A percentile compares a stretch with the other conserved stretches of the same genome.
Evolutionary conservation across 108 stramenopile genomes (phyloP).

Genomic region (Nitzschia sp.): DNA sequence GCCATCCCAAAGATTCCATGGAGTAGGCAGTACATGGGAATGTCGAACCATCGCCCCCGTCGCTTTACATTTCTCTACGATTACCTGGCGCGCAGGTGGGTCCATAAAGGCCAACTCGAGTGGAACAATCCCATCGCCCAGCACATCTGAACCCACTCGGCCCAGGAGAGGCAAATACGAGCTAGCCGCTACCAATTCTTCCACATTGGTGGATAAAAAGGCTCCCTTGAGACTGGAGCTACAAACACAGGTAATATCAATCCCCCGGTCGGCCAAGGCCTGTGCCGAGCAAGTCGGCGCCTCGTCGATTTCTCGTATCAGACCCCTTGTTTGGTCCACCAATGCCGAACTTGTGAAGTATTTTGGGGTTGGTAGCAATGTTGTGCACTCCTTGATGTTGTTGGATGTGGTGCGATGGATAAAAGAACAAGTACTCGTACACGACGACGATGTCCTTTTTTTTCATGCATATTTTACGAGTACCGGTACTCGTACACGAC

Average conservation of each 20-base stretch:
- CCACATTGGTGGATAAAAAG: constrained; percentile 53
- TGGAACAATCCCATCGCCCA: constrained; percentile 78
- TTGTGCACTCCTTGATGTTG: too few relatives aligned
- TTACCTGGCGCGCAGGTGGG: constrained; percentile 52
- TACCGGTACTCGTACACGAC: too few relatives aligned
- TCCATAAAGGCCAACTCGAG: constrained; percentile 74
- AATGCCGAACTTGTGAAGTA: too few relatives aligned
- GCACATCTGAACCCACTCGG: constrained; percentile 31
- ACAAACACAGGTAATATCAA: constrained; percentile 66
- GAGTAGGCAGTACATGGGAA: constrained; percentile 77
- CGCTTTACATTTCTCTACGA: constrained; percentile 41
- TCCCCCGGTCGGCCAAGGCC: constrained; percentile 46
- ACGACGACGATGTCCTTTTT: too few relatives aligned
- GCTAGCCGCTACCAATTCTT: constrained; percentile 64
- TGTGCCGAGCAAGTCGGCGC: constrained; percentile 48
- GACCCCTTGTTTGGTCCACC: constrained; percentile 78
- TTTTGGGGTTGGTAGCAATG: too few relatives aligned
- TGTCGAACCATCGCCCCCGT: constrained; percentile 61
- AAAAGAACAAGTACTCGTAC: too few relatives aligned
- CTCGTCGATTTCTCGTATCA: constrained; percentile 58
- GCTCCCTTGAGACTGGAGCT: constrained; percentile 49
- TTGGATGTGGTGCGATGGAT: too few relatives aligned
- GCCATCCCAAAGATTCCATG: constrained; percentile 76
- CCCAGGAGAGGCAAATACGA: constrained; percentile 70
- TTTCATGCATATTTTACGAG: too few relatives aligned